These are phyloP conservation scores for Xanthoconium separans DNA, from an alignment of 1,284 basidiomycete genomes.

Conservation along the genomic window DNA sequence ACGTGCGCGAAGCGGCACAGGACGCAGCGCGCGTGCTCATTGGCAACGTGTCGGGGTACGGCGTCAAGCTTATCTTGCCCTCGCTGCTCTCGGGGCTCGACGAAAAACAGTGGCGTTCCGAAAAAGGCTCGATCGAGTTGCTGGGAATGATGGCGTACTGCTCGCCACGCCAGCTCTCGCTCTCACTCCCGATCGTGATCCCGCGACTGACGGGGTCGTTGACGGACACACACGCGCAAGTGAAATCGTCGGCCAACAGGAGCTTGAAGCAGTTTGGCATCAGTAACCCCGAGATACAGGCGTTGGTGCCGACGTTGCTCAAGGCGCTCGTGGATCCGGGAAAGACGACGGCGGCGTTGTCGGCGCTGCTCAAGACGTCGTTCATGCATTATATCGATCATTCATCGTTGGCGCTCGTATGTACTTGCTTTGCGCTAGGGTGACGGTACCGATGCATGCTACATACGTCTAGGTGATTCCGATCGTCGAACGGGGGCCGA, in stretches of 20 bases:
- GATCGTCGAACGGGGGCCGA: slow-evolving; percentile 91
- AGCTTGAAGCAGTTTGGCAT: slow-evolving; percentile 98
- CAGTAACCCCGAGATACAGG: slow-evolving; percentile 92
- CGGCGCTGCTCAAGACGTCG: slow-evolving; percentile 86
- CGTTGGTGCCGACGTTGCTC: slow-evolving; percentile 87
- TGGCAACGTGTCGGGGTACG: slow-evolving; percentile 92
- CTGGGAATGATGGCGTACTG: slow-evolving; percentile 99
- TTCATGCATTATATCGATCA: slow-evolving; percentile 99
- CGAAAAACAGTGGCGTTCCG: slow-evolving; percentile 99
- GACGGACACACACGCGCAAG: slow-evolving; percentile 98
- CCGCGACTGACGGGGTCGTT: slow-evolving; percentile 93
- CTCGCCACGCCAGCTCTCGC: slow-evolving; percentile 92
- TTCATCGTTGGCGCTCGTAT: slow-evolving; percentile 91
- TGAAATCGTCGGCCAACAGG: slow-evolving; percentile 90
- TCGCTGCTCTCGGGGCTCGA: slow-evolving; percentile 89
- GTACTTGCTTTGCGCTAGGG: slow-evolving; percentile 24
- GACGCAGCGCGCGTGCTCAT: slow-evolving; percentile 95
- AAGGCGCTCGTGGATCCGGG: slow-evolving; percentile 96
- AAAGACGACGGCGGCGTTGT: slow-evolving; percentile 85
- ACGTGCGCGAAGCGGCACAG: slow-evolving; percentile 94
- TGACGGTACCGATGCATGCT: neutral
- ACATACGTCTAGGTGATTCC: slow-evolving; percentile 72
- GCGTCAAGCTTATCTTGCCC: slow-evolving; percentile 94
- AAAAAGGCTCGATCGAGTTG: slow-evolving; percentile 98
- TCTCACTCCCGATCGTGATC: slow-evolving; percentile 95